Evolutionary conservation across 345 rosid genomes (phyloP).

Genomic region (Microcos paniculata): DNA sequence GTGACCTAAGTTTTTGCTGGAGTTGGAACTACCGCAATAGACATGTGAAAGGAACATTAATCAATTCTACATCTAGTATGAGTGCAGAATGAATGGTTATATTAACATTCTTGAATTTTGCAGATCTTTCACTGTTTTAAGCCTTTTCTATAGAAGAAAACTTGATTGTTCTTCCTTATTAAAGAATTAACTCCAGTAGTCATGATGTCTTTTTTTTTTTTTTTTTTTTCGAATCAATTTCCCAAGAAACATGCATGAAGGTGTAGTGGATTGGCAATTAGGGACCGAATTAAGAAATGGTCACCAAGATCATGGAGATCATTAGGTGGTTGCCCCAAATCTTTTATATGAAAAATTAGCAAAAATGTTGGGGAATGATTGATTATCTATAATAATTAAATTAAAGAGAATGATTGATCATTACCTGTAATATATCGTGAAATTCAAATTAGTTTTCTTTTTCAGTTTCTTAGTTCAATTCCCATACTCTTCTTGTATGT

Average conservation of each 20-base stretch:
- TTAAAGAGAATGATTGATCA: background rate
- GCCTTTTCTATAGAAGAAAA: background rate
- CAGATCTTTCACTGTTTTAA: background rate
- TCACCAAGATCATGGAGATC: background rate
- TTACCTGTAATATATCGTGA: background rate
- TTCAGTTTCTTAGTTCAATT: background rate
- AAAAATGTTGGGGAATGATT: background rate
- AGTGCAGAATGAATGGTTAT: too few species aligned
- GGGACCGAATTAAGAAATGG: background rate
- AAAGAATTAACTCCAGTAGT: background rate
- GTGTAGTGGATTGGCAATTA: background rate
- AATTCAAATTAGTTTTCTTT: background rate
- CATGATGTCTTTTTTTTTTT: background rate
- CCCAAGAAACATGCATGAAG: background rate
- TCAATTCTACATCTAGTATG: background rate
- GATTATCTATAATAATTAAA: background rate
- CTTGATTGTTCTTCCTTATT: background rate
- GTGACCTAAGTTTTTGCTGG: too few species aligned
- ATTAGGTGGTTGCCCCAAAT: background rate
- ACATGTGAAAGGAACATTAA: too few species aligned
- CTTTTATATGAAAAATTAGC: background rate
- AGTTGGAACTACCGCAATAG: background rate
- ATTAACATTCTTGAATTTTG: too few species aligned
- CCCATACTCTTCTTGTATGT: too few species aligned
- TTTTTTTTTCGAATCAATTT: background rate